A percentile compares a stretch with the other conserved stretches of the same genome.
phyloP scores from a whole-genome alignment of 352 stramenopile genomes.

The Globisporangium uncinulatum region DNA sequence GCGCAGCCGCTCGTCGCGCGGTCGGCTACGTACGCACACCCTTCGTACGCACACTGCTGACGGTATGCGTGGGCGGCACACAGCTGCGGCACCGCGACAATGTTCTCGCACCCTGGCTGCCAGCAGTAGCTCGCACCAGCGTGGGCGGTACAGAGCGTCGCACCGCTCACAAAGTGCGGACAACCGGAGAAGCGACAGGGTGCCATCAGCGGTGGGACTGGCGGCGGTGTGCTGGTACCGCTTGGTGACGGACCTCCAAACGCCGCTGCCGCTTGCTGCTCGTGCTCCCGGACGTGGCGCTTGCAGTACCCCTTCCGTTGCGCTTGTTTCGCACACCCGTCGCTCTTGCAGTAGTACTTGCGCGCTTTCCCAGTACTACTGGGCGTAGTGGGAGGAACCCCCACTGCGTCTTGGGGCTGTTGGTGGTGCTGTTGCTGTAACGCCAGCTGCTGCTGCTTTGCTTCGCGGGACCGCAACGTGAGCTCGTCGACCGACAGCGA shows the following conservation, averaged over 20 bases:
- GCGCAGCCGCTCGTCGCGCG: constrained; percentile 33
- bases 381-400: no score
- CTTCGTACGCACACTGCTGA: constrained; percentile 52
- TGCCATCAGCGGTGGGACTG: constrained; percentile 7
- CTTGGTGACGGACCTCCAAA: background rate
- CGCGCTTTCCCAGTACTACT: constrained; percentile 18
- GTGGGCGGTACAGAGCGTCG: constrained; percentile 42
- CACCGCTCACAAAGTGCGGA: constrained; percentile 18
- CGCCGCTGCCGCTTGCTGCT: constrained; percentile 4
- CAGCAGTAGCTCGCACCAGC: constrained; percentile 52
- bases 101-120: constrained; percentile 51
- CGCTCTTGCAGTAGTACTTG: constrained; percentile 65
- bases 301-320: constrained; percentile 62
- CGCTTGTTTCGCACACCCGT: constrained; percentile 56
- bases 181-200: constrained; percentile 44
- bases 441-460: constrained; percentile 11
- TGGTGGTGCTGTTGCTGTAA: constrained; percentile 8
- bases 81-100: constrained; percentile 45
- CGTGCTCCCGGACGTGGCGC: constrained; percentile 48
- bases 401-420: constrained; percentile 9
- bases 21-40: constrained; percentile 34
- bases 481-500: constrained; percentile 57
- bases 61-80: constrained; percentile 51
- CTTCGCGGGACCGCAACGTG: constrained; percentile 33
- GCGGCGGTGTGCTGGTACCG: constrained; percentile 2